Conservation (phyloP, 2,329 filamentous ascomycete genomes). For the Venturia effusa region DNA sequence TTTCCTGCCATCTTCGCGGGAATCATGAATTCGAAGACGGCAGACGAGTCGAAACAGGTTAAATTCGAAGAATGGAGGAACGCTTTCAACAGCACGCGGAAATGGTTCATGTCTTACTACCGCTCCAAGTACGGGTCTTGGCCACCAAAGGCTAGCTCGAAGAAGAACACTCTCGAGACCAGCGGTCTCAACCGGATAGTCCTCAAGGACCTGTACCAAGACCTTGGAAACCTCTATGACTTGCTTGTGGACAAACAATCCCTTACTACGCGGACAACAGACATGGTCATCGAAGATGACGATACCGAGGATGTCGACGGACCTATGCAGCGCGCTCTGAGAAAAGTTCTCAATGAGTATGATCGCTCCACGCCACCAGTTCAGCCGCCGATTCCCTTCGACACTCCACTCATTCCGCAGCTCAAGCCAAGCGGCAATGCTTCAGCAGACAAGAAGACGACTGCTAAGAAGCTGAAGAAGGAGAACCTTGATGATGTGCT, state of each 20-base stretch:
- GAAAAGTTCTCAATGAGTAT: conserved; percentile 75
- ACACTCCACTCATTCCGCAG: conserved; percentile 66
- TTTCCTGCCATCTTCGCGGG: conserved; percentile 86
- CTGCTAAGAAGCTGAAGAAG: conserved; percentile 61
- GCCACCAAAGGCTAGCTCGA: conserved; percentile 84
- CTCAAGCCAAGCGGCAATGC: conserved; percentile 57
- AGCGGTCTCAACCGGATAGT: conserved; percentile 79
- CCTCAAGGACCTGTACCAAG: conserved; percentile 69
- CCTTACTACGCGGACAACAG: conserved; percentile 67
- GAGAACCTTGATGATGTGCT: conserved; percentile 68
- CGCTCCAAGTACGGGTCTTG: conserved; percentile 59
- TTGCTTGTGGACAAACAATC: conserved; percentile 70
- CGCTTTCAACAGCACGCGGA: conserved; percentile 63
- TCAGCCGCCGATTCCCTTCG: conserved; percentile 82
- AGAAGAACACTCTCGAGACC: conserved; percentile 83
- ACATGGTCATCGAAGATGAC: conserved; percentile 50
- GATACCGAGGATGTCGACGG: conserved; percentile 41
- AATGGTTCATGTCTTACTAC: conserved; percentile 62
- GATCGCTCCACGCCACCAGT: conserved; percentile 84
- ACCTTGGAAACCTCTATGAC: conserved; percentile 81
- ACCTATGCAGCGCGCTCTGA: conserved; percentile 55
- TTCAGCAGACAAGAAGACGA: conserved; percentile 65
- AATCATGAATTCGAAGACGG: conserved; percentile 71
- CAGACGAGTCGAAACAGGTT: conserved; percentile 63
- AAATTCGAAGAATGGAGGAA: conserved; percentile 77